Evolutionary conservation across 1,284 basidiomycete genomes (phyloP), one percentile per base, ranked within the genome.

Genomic region (Apiotrichum akiyoshidainum): DNA sequence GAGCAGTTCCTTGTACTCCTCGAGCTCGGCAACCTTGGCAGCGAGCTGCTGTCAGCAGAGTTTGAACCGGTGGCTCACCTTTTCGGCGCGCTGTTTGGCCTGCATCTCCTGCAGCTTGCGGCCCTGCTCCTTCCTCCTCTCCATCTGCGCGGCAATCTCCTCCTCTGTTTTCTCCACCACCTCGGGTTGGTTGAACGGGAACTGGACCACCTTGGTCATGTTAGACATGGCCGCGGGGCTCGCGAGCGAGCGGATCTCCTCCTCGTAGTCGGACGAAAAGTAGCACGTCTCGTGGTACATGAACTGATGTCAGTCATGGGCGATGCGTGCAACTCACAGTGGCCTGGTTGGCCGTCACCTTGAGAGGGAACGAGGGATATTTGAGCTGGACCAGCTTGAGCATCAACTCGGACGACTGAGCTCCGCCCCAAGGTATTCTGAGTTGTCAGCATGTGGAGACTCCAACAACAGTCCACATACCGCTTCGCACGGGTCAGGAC

Each of bases 351-450:
- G 72, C 65, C 0, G 82, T 81, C 46, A 86, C 80, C 40, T 81
- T 79, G 14, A 80, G 75, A 0, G 84, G 84, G 67, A 99, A 99
- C 46, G 83, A 88, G 16, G 96, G 90, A 72, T 99, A 98, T 75
- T 99, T 99, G 57, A 99, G 84, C 74, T 98, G 94, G 40, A 93
- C 85, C 9, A 95, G 85, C 70, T 93, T 94, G 57, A 96, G 84
- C 51, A 99, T 82, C 67, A 96, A 89, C 50, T 99, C 95, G 0
- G 90, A 85, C 0, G 92, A 87, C 70, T 96, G 93, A 0, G 86
- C 84, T 11, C 90, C 87, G 37, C 96, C 95, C 90, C 92, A 99
- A 2, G 90, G 89, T 76, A 99, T 90, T 65, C 93, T 93, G 59
- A 3, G 21, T 5, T 31, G 49, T 63, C 53, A 55, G 48, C 44